Conservation (phyloP, 805 yeast genomes). For the Ogataea henricii region DNA sequence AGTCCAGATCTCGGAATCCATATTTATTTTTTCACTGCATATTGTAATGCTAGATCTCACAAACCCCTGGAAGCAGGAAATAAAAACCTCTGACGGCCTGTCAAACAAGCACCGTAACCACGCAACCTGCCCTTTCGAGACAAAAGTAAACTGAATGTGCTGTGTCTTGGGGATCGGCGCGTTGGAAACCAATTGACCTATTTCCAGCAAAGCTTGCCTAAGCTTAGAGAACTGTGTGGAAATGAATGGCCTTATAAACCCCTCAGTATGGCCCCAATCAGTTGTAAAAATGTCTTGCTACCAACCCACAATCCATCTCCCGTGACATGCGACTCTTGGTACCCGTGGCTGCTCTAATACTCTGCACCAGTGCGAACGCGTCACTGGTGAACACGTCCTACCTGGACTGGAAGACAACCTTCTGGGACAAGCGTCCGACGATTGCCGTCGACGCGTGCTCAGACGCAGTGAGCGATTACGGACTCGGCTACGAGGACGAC, state of each 20-base stretch:
- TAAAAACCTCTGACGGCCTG: too few relatives aligned
- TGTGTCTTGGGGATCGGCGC: too few relatives aligned
- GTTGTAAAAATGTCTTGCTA: too few relatives aligned
- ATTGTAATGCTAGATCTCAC: background rate
- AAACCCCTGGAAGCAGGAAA: background rate
- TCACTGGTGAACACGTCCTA: constrained; percentile 1
- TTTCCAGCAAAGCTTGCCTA: too few relatives aligned
- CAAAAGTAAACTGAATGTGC: too few relatives aligned
- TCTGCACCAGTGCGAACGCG: background rate
- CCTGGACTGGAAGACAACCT: constrained; percentile 2
- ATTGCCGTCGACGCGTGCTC: constrained; percentile 3
- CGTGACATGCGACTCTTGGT: background rate
- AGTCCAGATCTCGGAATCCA: background rate
- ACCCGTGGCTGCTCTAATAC: background rate
- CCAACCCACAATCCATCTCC: too few relatives aligned
- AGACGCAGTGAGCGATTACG: constrained; percentile 1
- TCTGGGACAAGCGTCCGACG: constrained; percentile 1
- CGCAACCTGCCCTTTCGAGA: too few relatives aligned
- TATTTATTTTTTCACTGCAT: background rate
- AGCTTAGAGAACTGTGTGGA: too few relatives aligned
- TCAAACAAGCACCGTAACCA: too few relatives aligned
- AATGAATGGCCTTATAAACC: too few relatives aligned
- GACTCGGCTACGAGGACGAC: constrained; percentile 4
- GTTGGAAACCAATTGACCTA: too few relatives aligned
- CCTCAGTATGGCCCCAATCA: too few relatives aligned